These are phyloP conservation scores for Eucalyptus pumila DNA, from an alignment of 345 rosid genomes.

Conservation along the genomic window DNA sequence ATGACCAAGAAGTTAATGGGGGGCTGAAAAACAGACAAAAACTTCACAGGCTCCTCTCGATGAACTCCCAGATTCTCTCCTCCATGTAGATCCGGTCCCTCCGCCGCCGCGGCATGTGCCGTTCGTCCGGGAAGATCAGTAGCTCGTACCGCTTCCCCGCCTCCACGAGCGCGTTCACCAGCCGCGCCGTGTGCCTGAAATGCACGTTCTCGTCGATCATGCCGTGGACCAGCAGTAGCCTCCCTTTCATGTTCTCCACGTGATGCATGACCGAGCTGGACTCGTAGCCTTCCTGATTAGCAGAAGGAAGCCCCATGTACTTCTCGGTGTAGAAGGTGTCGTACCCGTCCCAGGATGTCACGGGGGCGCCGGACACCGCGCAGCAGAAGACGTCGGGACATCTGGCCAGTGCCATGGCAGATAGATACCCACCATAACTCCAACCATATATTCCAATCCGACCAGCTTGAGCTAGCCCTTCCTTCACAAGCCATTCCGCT, in stretches of 20 bases:
- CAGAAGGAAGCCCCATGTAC: constrained; percentile 82
- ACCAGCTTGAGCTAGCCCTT: constrained; percentile 58
- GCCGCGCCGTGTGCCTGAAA: constrained; percentile 89
- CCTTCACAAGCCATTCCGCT: constrained; percentile 71
- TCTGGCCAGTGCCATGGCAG: constrained; percentile 53
- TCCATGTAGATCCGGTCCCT: constrained; percentile 80
- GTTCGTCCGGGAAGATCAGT: constrained; percentile 77
- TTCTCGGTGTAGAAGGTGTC: constrained; percentile 90
- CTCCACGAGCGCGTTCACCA: constrained; percentile 65
- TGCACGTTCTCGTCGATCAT: constrained; percentile 98
- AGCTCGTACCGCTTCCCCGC: constrained; percentile 66
- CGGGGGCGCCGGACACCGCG: constrained; percentile 84
- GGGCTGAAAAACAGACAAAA: neutral
- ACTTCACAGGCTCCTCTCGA: constrained; percentile 55
- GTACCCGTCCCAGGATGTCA: constrained; percentile 95
- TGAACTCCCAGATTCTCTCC: constrained; percentile 85
- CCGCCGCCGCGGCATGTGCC: constrained; percentile 70
- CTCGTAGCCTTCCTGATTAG: constrained; percentile 22
- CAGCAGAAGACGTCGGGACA: constrained; percentile 64
- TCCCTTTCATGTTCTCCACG: constrained; percentile 51
- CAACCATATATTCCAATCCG: constrained; percentile 76
- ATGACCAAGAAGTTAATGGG: neutral
- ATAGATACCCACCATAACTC: constrained; percentile 98
- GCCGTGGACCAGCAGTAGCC: constrained; percentile 68
- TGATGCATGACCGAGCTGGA: constrained; percentile 71